Evolutionary conservation across 768 basidiomycete genomes (phyloP).

Genomic region (Pleurotus tuoliensis): DNA sequence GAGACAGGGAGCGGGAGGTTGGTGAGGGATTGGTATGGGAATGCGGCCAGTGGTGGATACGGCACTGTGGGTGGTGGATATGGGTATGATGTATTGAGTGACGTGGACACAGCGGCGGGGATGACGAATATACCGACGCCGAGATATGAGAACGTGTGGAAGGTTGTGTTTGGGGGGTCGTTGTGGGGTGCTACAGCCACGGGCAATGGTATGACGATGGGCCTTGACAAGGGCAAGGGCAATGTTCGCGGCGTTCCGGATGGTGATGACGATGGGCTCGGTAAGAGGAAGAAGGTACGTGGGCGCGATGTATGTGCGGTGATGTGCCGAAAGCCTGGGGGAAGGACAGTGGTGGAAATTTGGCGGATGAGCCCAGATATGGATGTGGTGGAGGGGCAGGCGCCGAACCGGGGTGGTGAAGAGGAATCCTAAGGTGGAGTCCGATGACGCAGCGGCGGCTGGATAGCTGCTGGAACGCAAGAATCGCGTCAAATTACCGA

Average conservation of each 20-base stretch:
- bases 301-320: conserved; percentile 67
- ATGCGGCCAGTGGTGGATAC: not conserved
- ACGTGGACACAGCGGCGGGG: conserved; percentile 10
- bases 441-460: no score
- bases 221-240: conserved; percentile 16
- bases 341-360: conserved; percentile 85
- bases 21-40: conserved; percentile 4
- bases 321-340: conserved; percentile 67
- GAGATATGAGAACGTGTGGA: conserved; percentile 82
- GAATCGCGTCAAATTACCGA: no score
- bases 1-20: conserved; percentile 57
- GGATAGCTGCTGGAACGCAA: no score
- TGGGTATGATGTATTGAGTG: not conserved
- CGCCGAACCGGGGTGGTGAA: no score
- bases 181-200: conserved; percentile 12
- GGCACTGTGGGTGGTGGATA: not conserved
- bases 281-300: not conserved
- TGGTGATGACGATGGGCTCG: no score
- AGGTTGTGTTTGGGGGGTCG: conserved; percentile 61
- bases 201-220: conserved; percentile 4
- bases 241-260: no score
- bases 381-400: not conserved
- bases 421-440: no score
- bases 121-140: conserved; percentile 55
- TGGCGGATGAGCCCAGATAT: conserved; percentile 61